Conservation (phyloP, 2,329 filamentous ascomycete genomes). For the Davidsoniella australis region DNA sequence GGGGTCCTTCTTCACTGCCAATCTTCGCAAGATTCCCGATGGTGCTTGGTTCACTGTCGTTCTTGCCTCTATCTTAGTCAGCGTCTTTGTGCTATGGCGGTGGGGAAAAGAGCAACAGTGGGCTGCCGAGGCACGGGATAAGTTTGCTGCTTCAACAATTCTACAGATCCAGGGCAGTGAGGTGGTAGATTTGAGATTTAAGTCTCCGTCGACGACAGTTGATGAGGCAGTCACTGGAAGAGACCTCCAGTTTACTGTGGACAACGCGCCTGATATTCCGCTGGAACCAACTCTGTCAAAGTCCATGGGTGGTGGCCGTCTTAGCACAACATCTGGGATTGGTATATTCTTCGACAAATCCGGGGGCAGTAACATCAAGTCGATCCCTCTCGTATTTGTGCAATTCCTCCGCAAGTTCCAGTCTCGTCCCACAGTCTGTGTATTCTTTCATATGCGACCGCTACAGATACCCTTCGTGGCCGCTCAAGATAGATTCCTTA, state of each 20-base stretch:
- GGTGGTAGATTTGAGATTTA: no score
- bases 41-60: conserved; percentile 66
- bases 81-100: conserved; percentile 49
- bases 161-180: not conserved
- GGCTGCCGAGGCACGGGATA: conserved; percentile 48
- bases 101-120: conserved; percentile 68
- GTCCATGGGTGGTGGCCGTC: conserved; percentile 25
- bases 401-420: conserved; percentile 59
- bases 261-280: not conserved
- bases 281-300: conserved; percentile 21
- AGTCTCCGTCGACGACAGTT: no score
- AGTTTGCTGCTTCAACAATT: conserved; percentile 22
- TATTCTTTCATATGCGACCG: conserved; percentile 58
- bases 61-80: conserved; percentile 43
- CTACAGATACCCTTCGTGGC: conserved; percentile 40
- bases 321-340: conserved; percentile 35
- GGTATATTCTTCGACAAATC: conserved; percentile 69
- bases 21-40: conserved; percentile 54
- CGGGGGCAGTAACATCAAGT: conserved; percentile 33
- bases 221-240: no score
- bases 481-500: conserved; percentile 27
- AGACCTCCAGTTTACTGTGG: no score
- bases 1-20: conserved; percentile 51
- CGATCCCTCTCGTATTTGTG: conserved; percentile 44
- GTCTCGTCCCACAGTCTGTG: conserved; percentile 46